phyloP scores from a whole-genome alignment of 75 land plant genomes.

The Selaginella moellendorffii region DNA sequence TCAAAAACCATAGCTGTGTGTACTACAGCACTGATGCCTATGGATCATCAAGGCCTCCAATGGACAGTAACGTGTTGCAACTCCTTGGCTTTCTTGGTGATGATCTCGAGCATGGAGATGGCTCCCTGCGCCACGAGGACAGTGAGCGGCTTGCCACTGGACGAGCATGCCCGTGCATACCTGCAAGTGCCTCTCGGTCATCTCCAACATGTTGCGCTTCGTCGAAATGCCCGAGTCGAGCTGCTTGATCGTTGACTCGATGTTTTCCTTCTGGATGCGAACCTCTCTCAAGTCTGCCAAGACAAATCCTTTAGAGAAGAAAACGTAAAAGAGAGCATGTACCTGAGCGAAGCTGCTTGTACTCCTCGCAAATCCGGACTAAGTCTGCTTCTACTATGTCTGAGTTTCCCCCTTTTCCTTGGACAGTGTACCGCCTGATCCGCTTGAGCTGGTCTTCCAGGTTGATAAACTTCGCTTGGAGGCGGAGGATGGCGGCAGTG shows the following conservation, averaged over 20 bases:
- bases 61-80: background rate
- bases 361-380: background rate
- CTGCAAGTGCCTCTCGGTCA: background rate
- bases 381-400: background rate
- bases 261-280: background rate
- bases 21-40: too few relatives aligned
- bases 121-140: background rate
- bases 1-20: too few relatives aligned
- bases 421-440: background rate
- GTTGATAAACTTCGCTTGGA: background rate
- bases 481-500: background rate
- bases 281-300: background rate
- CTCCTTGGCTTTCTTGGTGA: background rate
- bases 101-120: background rate
- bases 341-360: background rate
- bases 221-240: background rate
- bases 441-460: background rate
- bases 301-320: too few relatives aligned
- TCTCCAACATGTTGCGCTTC: background rate
- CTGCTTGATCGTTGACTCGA: background rate
- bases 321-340: too few relatives aligned
- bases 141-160: background rate
- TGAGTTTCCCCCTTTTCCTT: background rate
- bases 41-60: background rate
- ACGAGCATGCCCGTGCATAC: background rate